phyloP scores from a whole-genome alignment of 2,329 filamentous ascomycete genomes.

The Onygenales sp. region DNA sequence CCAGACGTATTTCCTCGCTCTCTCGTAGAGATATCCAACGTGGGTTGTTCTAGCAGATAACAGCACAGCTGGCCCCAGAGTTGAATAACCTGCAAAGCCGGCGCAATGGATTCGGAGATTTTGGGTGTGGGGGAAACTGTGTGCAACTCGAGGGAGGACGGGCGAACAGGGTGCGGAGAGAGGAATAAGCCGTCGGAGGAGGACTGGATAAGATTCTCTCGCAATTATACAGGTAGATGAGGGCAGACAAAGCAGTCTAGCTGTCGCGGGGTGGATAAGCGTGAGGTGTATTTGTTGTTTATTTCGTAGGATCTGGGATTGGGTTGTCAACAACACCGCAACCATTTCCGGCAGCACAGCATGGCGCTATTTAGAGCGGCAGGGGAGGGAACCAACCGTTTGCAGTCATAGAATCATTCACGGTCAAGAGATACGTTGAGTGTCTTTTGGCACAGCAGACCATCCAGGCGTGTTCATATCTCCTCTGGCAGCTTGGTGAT shows the following conservation, averaged over 20 bases:
- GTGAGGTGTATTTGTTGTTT: neutral
- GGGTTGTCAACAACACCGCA: neutral
- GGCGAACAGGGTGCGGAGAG: no score
- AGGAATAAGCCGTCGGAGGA: no score
- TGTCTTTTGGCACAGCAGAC: no score
- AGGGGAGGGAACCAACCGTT: neutral
- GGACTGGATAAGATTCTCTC: no score
- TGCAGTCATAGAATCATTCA: neutral
- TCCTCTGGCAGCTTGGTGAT: no score
- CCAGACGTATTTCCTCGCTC: neutral
- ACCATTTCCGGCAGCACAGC: neutral
- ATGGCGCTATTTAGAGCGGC: neutral
- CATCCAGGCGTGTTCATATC: no score
- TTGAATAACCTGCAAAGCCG: neutral
- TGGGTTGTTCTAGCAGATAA: neutral
- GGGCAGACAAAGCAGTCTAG: neutral
- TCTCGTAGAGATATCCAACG: neutral
- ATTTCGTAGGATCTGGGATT: neutral
- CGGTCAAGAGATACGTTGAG: no score
- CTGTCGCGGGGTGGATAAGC: neutral
- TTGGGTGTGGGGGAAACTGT: neutral
- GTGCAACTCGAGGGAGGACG: no score
- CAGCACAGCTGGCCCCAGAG: neutral
- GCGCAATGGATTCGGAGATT: neutral
- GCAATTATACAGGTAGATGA: no score